These are phyloP conservation scores for Talaromyces thailandensis DNA, from an alignment of 495 filamentous ascomycete genomes.

Conservation along the genomic window DNA sequence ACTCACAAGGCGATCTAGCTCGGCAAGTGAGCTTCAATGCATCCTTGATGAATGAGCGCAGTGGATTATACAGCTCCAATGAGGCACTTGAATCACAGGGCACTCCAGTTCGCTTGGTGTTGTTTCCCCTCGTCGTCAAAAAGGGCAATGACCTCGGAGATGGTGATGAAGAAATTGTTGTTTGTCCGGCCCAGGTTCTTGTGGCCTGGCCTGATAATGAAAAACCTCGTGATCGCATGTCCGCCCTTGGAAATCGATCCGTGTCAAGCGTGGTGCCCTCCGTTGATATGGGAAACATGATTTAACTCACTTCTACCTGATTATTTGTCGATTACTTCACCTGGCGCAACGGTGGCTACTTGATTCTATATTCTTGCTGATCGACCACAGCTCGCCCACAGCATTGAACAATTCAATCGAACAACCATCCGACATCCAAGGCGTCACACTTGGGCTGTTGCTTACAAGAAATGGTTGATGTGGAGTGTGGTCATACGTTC, in stretches of 20 bases:
- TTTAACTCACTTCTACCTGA: constrained; percentile 26
- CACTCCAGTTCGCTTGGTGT: constrained; percentile 77
- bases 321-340: constrained; percentile 8
- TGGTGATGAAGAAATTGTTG: constrained; percentile 84
- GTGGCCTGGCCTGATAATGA: constrained; percentile 44
- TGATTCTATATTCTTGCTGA: constrained; percentile 4
- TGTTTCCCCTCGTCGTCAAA: constrained; percentile 92
- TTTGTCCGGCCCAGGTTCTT: constrained; percentile 88
- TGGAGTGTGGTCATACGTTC: background rate
- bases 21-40: constrained; percentile 83
- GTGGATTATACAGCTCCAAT: constrained; percentile 56
- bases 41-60: constrained; percentile 85
- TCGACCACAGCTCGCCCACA: background rate
- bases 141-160: constrained; percentile 81
- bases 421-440: background rate
- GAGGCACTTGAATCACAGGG: constrained; percentile 65
- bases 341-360: background rate
- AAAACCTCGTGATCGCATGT: constrained; percentile 33
- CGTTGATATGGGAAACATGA: constrained; percentile 42
- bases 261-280: constrained; percentile 38
- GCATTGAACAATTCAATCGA: background rate
- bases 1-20: constrained; percentile 78
- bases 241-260: constrained; percentile 27
- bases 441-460: constrained; percentile 6
- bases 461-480: background rate